phyloP scores from a whole-genome alignment of 1,284 basidiomycete species.

The Fistulinella cinereoalba region DNA sequence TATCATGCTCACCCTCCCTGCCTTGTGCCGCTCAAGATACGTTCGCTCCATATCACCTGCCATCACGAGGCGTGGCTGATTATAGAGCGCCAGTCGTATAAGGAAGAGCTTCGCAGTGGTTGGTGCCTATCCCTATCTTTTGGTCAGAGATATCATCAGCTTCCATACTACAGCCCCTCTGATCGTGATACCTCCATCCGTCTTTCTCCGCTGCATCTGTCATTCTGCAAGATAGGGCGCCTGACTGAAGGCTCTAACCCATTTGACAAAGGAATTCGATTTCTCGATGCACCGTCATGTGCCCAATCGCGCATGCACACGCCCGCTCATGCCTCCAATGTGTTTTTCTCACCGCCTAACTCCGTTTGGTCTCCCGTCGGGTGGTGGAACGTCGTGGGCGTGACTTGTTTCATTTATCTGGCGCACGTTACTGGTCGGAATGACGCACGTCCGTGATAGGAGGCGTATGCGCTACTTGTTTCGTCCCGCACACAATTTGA shows the following conservation, averaged over 20 bases:
- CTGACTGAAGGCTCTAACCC: background rate
- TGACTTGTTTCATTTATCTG: background rate
- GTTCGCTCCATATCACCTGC: too few species aligned
- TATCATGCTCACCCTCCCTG: too few species aligned
- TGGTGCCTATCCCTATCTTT: constrained; percentile 1
- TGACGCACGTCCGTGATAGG: constrained; percentile 1
- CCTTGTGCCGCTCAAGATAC: too few species aligned
- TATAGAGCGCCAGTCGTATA: background rate
- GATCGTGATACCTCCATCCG: constrained; percentile 9
- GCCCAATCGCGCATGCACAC: background rate
- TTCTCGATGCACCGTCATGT: constrained; percentile 4
- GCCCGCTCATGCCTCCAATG: background rate
- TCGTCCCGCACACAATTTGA: background rate
- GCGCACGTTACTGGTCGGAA: background rate
- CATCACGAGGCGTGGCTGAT: background rate
- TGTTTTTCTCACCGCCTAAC: constrained; percentile 1
- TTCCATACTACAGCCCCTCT: constrained; percentile 3
- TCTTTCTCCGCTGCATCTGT: constrained; percentile 3
- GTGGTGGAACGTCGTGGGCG: background rate
- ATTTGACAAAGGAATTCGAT: constrained; percentile 1
- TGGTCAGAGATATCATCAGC: constrained; percentile 1
- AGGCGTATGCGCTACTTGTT: background rate
- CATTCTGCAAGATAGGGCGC: background rate
- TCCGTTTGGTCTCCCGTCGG: constrained; percentile 11
- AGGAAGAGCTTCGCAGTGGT: background rate